A percentile compares a stretch with the other conserved stretches of the same genome.
Conservation (phyloP, 2,329 filamentous ascomycete genomes). For the Macrophomina tecta region DNA sequence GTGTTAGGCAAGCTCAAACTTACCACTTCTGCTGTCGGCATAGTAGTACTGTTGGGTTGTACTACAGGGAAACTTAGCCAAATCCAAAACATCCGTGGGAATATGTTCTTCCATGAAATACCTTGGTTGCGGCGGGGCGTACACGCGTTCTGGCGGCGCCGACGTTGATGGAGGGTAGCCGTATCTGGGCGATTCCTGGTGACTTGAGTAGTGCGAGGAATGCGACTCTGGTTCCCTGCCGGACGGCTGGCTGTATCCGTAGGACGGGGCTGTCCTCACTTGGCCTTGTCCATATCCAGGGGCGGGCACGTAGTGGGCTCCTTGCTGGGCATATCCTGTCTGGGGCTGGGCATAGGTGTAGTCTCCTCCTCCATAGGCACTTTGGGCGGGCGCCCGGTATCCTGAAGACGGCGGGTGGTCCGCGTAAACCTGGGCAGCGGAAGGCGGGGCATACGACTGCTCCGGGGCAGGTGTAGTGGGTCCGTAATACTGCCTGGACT, state of each 20-base stretch:
- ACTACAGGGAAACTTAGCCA: slow-evolving; percentile 29
- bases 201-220: slow-evolving; percentile 17
- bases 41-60: slow-evolving; percentile 28
- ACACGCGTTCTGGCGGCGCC: slow-evolving; percentile 30
- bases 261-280: slow-evolving; percentile 29
- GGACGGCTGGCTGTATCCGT: slow-evolving; percentile 38
- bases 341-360: slow-evolving; percentile 41
- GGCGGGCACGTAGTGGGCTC: slow-evolving; percentile 36
- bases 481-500: slow-evolving; percentile 50
- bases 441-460: slow-evolving; percentile 31
- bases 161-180: slow-evolving; percentile 34
- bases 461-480: slow-evolving; percentile 33
- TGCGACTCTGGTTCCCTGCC: slow-evolving; percentile 33
- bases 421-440: slow-evolving; percentile 35
- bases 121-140: slow-evolving; percentile 39
- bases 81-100: slow-evolving; percentile 27
- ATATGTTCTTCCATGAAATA: slow-evolving; percentile 40
- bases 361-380: slow-evolving; percentile 31
- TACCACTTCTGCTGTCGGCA: slow-evolving; percentile 29
- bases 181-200: slow-evolving; percentile 29
- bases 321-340: slow-evolving; percentile 43
- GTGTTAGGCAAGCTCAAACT: slow-evolving; percentile 7
- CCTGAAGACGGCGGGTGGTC: slow-evolving; percentile 42
- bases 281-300: slow-evolving; percentile 36
- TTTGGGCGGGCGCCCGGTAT: slow-evolving; percentile 32